Base-by-base conservation (phyloP, 75 land plant species). In the Sequoiadendron giganteum region DNA sequence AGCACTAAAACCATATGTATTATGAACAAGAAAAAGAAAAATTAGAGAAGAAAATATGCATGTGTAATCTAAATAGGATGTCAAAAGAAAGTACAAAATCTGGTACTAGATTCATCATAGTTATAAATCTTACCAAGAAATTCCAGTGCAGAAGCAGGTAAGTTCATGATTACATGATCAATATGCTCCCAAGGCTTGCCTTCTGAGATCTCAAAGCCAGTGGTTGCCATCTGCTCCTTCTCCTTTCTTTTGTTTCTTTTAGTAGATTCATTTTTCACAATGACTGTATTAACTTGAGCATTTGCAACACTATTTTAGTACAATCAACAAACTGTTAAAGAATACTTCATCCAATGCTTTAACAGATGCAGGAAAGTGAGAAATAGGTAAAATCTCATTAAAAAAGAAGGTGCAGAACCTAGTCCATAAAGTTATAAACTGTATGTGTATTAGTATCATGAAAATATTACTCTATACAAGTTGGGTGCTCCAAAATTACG, bases 111-210 rank as follows among this genome's bases (percentile, higher is more conserved):
- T 52, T 16, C 86, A 82, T 82, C 28, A 81, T 40, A 43, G 43
- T 21, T 47, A 82, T 43, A 47, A 52, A 47, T 82, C 85, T 54
- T 94, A 97, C 99, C 99, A 52, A 98, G 91, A 92, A 98, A 98
- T 54, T 94, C 89, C 52, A 98, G 75, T 40, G 99, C 99, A 88
- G 99, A 98, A 76, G 99, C 99, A 45, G 99, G 99, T 85, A 98
- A 92, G 86, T 98, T 98, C 99, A 98, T 98, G 38, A 97, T 89
- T 38, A 98, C 93, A 94, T 98, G 99, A 92, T 98, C 97, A 91
- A 97, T 80, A 89, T 94, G 99, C 85, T 98, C 99, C 97, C 97
- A 97, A 21, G 97, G 84, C 87, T 91, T 96, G 5, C 86, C 52
- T 16, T 68, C 82, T 19, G 88, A 86, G 48, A 52, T 32, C 0